Conservation (phyloP, 148 eudicot species). For the Suaeda aralocaspica region DNA sequence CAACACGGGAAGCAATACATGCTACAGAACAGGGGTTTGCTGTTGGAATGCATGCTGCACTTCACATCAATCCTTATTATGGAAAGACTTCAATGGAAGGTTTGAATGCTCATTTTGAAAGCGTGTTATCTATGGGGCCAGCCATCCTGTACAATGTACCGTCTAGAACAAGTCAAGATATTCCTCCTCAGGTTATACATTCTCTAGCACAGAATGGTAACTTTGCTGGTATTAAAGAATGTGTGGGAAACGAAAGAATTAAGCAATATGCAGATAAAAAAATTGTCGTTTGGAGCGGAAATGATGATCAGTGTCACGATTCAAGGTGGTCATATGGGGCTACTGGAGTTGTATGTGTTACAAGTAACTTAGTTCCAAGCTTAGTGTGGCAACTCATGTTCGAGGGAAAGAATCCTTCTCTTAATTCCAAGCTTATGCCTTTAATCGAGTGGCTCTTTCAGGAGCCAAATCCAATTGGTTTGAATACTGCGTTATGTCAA, state of each 20-base stretch:
- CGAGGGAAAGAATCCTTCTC: conserved; percentile 53
- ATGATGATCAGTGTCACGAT: conserved; percentile 82
- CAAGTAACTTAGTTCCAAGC: conserved; percentile 77
- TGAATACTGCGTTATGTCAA: conserved; percentile 79
- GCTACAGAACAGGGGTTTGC: conserved; percentile 91
- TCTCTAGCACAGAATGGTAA: conserved; percentile 41
- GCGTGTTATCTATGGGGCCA: conserved; percentile 82
- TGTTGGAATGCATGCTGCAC: conserved; percentile 96
- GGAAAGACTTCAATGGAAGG: conserved; percentile 85
- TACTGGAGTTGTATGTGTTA: conserved; percentile 67
- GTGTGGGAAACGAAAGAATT: conserved; percentile 67
- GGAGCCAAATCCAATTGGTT: conserved; percentile 80
- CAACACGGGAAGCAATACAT: conserved; percentile 89
- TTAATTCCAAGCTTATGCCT: conserved; percentile 55
- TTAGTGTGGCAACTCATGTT: conserved; percentile 69
- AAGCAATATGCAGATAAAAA: conserved; percentile 51
- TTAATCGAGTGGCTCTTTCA: conserved; percentile 71
- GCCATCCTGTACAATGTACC: conserved; percentile 82
- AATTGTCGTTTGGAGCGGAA: conserved; percentile 79
- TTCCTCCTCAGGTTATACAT: conserved; percentile 58
- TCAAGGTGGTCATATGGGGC: conserved; percentile 78
- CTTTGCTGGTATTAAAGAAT: conserved; percentile 78
- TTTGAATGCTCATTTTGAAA: conserved; percentile 61
- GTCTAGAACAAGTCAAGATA: conserved; percentile 77
- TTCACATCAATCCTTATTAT: conserved; percentile 88